These are phyloP conservation scores for Pholiota microspora DNA, from an alignment of 768 basidiomycete genomes.

Conservation along the genomic window DNA sequence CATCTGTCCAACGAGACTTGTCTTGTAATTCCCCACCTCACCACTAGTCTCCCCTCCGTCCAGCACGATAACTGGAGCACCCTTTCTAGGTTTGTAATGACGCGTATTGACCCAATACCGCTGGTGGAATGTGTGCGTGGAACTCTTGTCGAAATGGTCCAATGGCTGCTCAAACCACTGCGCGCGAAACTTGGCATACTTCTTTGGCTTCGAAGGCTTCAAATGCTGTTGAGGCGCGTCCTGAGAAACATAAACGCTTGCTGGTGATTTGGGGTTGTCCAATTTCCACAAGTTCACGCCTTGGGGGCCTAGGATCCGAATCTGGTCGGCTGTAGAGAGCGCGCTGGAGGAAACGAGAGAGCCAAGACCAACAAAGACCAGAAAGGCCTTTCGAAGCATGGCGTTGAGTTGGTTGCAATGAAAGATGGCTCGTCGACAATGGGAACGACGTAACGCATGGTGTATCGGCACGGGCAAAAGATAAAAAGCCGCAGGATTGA, in stretches of 20 bases:
- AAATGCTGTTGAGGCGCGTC: conserved; percentile 20
- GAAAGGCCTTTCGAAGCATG: conserved; percentile 10
- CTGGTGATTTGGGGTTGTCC: conserved; percentile 16
- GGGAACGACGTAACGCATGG: not conserved
- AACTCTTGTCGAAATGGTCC: conserved; percentile 68
- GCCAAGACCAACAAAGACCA: conserved; percentile 8
- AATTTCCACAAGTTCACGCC: conserved; percentile 67
- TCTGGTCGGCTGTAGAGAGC: conserved; percentile 12
- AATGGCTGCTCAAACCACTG: conserved; percentile 83
- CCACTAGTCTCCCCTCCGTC: conserved; percentile 95
- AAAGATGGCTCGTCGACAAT: no score
- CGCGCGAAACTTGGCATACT: conserved; percentile 24
- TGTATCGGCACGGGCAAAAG: no score
- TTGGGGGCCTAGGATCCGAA: conserved; percentile 45
- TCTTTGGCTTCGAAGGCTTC: conserved; percentile 10
- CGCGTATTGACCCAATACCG: conserved; percentile 91
- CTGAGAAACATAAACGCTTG: conserved; percentile 1
- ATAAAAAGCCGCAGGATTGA: no score
- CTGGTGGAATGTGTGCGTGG: conserved; percentile 70
- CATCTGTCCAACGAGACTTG: no score
- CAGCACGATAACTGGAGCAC: conserved; percentile 84
- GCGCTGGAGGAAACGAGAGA: conserved; percentile 3
- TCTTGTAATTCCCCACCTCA: conserved; percentile 59
- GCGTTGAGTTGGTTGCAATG: not conserved
- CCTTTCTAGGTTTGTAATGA: conserved; percentile 67